These are phyloP conservation scores for Echinochloa phyllopogon DNA, from an alignment of 176 grass and related monocot genomes.

Conservation along the genomic window DNA sequence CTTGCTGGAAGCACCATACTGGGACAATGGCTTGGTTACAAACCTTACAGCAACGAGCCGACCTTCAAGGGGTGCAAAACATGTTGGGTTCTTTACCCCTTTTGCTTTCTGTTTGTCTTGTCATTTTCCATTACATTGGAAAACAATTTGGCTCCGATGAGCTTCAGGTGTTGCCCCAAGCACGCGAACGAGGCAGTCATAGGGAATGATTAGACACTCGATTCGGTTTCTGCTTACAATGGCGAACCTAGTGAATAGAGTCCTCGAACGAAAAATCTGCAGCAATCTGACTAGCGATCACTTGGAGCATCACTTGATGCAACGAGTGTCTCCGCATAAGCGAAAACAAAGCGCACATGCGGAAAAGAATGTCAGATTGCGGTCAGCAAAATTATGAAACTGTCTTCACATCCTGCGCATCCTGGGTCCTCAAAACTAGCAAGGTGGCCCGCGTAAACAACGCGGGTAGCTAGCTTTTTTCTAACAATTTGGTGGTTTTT, in stretches of 20 bases:
- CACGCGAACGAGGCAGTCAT: background rate
- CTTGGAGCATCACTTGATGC: constrained; percentile 22
- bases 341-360: constrained; percentile 25
- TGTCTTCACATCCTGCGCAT: constrained; percentile 45
- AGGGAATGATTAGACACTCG: constrained; percentile 28
- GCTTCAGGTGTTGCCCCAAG: constrained; percentile 7
- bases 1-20: no score
- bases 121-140: constrained; percentile 46
- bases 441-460: no score
- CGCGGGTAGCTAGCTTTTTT: no score
- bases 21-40: no score
- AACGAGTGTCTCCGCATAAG: constrained; percentile 30
- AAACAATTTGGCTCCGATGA: constrained; percentile 43
- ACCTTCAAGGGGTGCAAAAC: no score
- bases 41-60: no score
- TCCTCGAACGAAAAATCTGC: constrained; percentile 21
- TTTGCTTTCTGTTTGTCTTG: background rate
- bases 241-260: constrained; percentile 4
- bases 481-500: no score
- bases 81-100: background rate
- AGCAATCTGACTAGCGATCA: constrained; percentile 32
- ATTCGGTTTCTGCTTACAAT: constrained; percentile 24
- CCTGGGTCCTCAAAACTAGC: constrained; percentile 46
- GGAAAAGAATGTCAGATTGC: constrained; percentile 35
- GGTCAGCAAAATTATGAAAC: constrained; percentile 46